Evolutionary conservation across 441 rosid species (phyloP).

Genomic region (Populus hybrid): DNA sequence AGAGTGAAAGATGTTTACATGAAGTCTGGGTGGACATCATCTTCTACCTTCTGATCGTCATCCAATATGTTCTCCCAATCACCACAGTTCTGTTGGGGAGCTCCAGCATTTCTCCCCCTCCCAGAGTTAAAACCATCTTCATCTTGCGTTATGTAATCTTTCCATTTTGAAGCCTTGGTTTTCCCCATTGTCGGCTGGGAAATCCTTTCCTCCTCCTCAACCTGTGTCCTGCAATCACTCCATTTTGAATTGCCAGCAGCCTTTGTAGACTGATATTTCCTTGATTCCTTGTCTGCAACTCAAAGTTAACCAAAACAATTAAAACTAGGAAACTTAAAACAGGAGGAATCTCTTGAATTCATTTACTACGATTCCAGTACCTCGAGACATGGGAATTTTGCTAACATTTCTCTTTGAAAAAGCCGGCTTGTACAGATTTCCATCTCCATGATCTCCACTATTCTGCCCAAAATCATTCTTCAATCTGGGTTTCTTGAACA

Average conservation of each 20-base stretch:
- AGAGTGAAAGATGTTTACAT: conserved; percentile 18
- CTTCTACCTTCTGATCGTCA: conserved; percentile 48
- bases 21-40: conserved; percentile 71
- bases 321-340: neutral
- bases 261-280: neutral
- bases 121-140: conserved; percentile 13
- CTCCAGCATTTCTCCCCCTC: conserved; percentile 8
- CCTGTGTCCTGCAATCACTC: conserved; percentile 14
- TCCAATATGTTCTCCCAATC: conserved; percentile 23
- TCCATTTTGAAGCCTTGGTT: conserved; percentile 47
- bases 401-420: conserved; percentile 25
- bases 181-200: neutral
- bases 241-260: conserved; percentile 1
- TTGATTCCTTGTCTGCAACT: conserved; percentile 20
- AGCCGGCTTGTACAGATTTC: conserved; percentile 25
- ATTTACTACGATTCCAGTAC: conserved; percentile 5
- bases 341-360: neutral
- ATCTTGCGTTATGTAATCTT: conserved; percentile 39
- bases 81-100: conserved; percentile 17
- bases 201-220: conserved; percentile 17
- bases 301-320: neutral
- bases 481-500: conserved; percentile 53
- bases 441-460: neutral
- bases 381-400: conserved; percentile 7
- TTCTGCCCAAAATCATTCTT: conserved; percentile 15